Conservation (phyloP, 2,329 filamentous ascomycete species). For the Aspergillus pseudoglaucus region DNA sequence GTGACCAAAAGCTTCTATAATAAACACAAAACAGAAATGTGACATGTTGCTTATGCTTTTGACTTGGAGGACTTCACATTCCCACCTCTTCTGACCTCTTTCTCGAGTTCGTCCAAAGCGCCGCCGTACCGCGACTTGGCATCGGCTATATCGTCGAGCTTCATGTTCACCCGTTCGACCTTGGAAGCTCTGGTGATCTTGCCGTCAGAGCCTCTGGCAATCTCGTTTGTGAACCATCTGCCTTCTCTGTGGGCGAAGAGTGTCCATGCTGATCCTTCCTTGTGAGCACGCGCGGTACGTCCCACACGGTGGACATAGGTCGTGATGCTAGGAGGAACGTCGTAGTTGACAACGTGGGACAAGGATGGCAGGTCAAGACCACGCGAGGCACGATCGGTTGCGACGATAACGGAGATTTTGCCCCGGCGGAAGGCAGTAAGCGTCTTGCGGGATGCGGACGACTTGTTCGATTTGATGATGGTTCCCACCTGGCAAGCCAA, state of each 20-base stretch:
- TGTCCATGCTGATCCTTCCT: slow-evolving; percentile 74
- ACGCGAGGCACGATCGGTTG: slow-evolving; percentile 86
- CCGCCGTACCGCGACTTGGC: slow-evolving; percentile 26
- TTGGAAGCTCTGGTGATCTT: slow-evolving; percentile 24
- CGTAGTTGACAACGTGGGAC: slow-evolving; percentile 87
- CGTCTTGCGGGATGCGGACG: slow-evolving; percentile 60
- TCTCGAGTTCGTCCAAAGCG: slow-evolving; percentile 32
- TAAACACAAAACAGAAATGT: too few species aligned
- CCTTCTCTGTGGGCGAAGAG: slow-evolving; percentile 75
- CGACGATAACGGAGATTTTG: slow-evolving; percentile 68
- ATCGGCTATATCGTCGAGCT: slow-evolving; percentile 20
- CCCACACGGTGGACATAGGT: slow-evolving; percentile 90
- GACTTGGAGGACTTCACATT: slow-evolving; percentile 5
- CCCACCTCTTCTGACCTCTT: slow-evolving; percentile 26
- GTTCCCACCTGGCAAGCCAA: slow-evolving; percentile 57
- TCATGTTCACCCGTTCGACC: slow-evolving; percentile 27
- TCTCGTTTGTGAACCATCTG: slow-evolving; percentile 85
- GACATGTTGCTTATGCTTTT: not conserved
- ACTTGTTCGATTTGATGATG: slow-evolving; percentile 72
- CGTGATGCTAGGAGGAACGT: slow-evolving; percentile 72
- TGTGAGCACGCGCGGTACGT: slow-evolving; percentile 77
- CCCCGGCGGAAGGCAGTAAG: slow-evolving; percentile 59
- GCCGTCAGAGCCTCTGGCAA: slow-evolving; percentile 49
- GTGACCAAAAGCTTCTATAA: too few species aligned
- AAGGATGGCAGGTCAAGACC: slow-evolving; percentile 77